Base-by-base conservation (phyloP, 192 early-diverging fungal genomes). In the Coemansia sp. region DNA sequence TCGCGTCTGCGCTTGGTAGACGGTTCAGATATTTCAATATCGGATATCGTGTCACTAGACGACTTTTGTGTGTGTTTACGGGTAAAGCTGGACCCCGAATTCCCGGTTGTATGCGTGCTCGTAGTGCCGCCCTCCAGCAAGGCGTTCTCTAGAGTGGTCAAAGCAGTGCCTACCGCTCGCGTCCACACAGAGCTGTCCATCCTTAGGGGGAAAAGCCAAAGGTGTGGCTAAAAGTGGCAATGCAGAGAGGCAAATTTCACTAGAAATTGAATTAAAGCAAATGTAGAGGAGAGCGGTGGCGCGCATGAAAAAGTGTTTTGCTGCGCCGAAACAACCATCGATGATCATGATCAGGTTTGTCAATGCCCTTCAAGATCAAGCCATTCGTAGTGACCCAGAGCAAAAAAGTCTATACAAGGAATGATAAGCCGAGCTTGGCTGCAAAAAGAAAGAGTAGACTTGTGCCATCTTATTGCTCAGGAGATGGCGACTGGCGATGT, bases 1-100 rank as follows among this genome's bases (percentile, higher is more conserved):
- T 82, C 73, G 26, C 79, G 79, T 43, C 79, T 60, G 25, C 79
- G 69, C 61, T 82, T 82, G 11, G 66, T 67, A 3, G 79, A 73
- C 8, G 70, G 66, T 9, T 67, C 73, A 34, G 66, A 43, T 10
- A 59, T 55, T 35, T 82, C 79, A 16, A 82, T 70, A 26, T 82
- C 79, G 6, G 79, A 82, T 55, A 76, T 37, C 1, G 79, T 70
- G 38, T 82, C 79, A 42, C 73, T 76, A 45, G 71, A 59, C 9
- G 73, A 48, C 43, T 68, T 45, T 21, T 70, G 73, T 14, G 70
- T 50, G 50, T 82, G 73, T 56, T 82, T 82, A 20, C 73, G 52
- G 23, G 26, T 62, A 20, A 26, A 20, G 13, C 14, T 61, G 14
- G 50, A 58, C 7, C 35, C 56, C 21, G 64, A n/a, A 21, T 66